These are phyloP conservation scores for Penicillium dipodomyicola DNA, from an alignment of 495 filamentous ascomycete genomes.

Conservation along the genomic window DNA sequence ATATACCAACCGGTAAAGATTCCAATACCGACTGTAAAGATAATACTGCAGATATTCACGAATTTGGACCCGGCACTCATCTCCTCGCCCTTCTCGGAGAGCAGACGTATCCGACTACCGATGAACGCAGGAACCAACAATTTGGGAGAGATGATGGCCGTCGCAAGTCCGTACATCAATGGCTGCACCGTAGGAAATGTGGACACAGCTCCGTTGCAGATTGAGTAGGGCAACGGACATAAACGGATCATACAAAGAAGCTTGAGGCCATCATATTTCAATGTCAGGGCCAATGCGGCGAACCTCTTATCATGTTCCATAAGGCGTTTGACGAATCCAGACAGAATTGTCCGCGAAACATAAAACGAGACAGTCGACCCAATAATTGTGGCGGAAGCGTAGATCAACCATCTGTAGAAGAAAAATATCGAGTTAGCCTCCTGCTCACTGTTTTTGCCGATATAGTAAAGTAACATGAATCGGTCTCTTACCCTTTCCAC, in stretches of 20 bases:
- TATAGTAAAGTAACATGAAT: neutral
- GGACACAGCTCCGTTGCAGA: constrained; percentile 90
- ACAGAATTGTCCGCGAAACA: constrained; percentile 72
- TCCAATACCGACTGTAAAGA: constrained; percentile 67
- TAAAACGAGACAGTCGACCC: constrained; percentile 79
- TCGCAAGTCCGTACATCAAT: constrained; percentile 73
- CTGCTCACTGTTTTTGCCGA: neutral
- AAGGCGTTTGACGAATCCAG: constrained; percentile 70
- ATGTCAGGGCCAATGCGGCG: constrained; percentile 62
- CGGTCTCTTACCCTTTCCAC: constrained; percentile 63
- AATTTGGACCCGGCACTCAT: constrained; percentile 54
- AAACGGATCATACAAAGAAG: constrained; percentile 89
- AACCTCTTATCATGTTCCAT: constrained; percentile 80
- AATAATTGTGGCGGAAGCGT: constrained; percentile 70
- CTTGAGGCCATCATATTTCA: constrained; percentile 81
- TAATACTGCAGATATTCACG: constrained; percentile 80
- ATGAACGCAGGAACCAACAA: constrained; percentile 92
- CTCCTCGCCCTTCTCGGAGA: constrained; percentile 64
- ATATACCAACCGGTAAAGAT: constrained; percentile 78
- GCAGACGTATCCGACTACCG: constrained; percentile 64
- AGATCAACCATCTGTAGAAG: constrained; percentile 68
- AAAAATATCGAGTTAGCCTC: constrained; percentile 6
- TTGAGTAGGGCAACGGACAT: constrained; percentile 90
- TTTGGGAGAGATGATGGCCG: constrained; percentile 74
- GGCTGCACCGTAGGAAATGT: constrained; percentile 87